A percentile compares a stretch with the other conserved stretches of the same genome.
Evolutionary conservation across 805 yeast genomes (phyloP).

Genomic region (Candida easanensis): DNA sequence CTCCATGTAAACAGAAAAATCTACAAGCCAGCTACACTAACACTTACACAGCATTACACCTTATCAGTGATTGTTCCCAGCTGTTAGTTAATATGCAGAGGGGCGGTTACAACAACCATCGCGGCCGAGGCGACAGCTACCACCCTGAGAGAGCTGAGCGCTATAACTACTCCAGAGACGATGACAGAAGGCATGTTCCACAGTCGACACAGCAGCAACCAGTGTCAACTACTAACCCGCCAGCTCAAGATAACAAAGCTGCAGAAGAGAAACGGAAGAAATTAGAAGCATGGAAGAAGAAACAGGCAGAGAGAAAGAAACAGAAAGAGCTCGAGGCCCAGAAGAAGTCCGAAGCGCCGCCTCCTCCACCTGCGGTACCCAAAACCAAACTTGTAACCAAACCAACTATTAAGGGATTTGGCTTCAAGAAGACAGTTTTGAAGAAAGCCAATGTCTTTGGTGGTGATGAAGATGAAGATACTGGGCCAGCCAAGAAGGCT

Average conservation of each 20-base stretch:
- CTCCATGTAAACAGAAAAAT: background rate
- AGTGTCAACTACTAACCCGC: constrained; percentile 24
- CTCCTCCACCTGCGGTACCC: background rate
- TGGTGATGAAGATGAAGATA: constrained; percentile 31
- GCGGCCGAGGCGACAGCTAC: background rate
- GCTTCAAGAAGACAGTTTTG: constrained; percentile 9
- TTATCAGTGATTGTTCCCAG: too few relatives aligned
- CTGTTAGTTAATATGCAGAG: background rate
- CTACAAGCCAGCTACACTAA: background rate
- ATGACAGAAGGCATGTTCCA: background rate
- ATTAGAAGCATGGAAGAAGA: constrained; percentile 53
- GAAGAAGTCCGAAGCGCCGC: background rate
- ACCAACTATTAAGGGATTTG: background rate
- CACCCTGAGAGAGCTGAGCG: background rate
- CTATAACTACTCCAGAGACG: background rate
- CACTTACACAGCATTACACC: background rate
- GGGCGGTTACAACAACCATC: background rate
- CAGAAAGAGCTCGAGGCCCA: constrained; percentile 20
- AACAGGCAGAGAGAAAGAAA: constrained; percentile 30
- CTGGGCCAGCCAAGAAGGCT: constrained; percentile 11
- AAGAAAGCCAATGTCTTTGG: constrained; percentile 24
- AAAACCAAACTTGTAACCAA: background rate
- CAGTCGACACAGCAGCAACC: constrained; percentile 1
- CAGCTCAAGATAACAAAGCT: constrained; percentile 6
- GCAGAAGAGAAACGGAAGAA: constrained; percentile 34